Evolutionary conservation across 2,329 filamentous ascomycete genomes (phyloP).

Genomic region (Colletotrichum viniferum): DNA sequence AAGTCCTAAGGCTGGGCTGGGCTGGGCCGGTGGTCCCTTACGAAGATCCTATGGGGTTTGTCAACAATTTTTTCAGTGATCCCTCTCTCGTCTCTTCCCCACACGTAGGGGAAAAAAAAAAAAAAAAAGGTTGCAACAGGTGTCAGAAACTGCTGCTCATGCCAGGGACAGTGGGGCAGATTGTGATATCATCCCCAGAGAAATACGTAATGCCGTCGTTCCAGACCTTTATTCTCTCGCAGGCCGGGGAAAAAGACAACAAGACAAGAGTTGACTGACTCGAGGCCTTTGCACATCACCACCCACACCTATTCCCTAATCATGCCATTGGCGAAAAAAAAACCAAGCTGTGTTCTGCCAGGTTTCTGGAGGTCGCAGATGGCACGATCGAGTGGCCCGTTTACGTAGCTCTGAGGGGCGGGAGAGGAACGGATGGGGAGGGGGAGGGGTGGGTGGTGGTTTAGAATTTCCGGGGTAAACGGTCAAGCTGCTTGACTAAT

Average conservation of each 20-base stretch:
- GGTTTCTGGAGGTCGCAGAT: background rate
- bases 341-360: background rate
- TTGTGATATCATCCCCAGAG: slow-evolving; percentile 18
- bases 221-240: slow-evolving; percentile 1
- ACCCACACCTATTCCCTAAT: background rate
- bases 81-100: background rate
- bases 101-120: background rate
- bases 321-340: background rate
- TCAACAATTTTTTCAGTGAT: background rate
- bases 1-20: background rate
- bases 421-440: background rate
- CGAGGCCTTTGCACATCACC: background rate
- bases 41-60: background rate
- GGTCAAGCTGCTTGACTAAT: background rate
- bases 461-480: background rate
- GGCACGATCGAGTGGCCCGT: background rate
- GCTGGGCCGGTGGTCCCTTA: background rate
- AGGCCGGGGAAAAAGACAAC: background rate
- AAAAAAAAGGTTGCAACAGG: background rate
- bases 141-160: background rate
- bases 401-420: background rate
- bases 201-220: slow-evolving; percentile 18
- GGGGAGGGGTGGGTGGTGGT: background rate
- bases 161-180: slow-evolving; percentile 16
- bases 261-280: background rate